phyloP scores from a whole-genome alignment of 192 early-diverging fungal genomes.

The Coemansia sp. region DNA sequence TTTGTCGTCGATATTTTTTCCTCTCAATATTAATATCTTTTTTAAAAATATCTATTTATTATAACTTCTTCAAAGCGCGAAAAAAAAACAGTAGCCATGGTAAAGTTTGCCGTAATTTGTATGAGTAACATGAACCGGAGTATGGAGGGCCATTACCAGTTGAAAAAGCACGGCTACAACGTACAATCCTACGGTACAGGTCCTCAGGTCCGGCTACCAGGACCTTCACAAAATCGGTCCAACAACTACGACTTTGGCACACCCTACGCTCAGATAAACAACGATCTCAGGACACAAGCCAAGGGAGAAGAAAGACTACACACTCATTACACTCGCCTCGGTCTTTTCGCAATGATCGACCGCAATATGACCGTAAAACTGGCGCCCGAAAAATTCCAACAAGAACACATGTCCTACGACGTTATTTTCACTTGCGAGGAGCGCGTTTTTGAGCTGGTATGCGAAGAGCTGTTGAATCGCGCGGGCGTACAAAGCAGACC shows the following conservation, averaged over 20 bases:
- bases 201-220: slow-evolving; percentile 85
- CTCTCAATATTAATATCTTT: neutral
- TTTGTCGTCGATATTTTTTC: neutral
- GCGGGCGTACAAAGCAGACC: slow-evolving; percentile 67
- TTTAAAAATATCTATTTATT: neutral
- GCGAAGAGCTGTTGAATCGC: slow-evolving; percentile 83
- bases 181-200: slow-evolving; percentile 93
- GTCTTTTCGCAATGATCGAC: slow-evolving; percentile 88
- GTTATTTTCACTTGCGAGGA: slow-evolving; percentile 98
- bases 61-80: neutral
- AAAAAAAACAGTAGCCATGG: slow-evolving; percentile 54
- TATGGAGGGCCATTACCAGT: slow-evolving; percentile 93
- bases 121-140: slow-evolving; percentile 97
- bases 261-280: slow-evolving; percentile 87
- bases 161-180: slow-evolving; percentile 74
- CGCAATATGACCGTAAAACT: slow-evolving; percentile 91
- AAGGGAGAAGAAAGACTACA: slow-evolving; percentile 29
- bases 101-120: slow-evolving; percentile 91
- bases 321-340: slow-evolving; percentile 75
- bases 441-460: slow-evolving; percentile 89
- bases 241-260: slow-evolving; percentile 95
- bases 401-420: slow-evolving; percentile 74
- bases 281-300: slow-evolving; percentile 78
- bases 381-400: slow-evolving; percentile 89
- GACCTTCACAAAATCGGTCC: slow-evolving; percentile 80